Evolutionary conservation across 768 basidiomycete genomes (phyloP).

Genomic region (Lentinula raphanica): DNA sequence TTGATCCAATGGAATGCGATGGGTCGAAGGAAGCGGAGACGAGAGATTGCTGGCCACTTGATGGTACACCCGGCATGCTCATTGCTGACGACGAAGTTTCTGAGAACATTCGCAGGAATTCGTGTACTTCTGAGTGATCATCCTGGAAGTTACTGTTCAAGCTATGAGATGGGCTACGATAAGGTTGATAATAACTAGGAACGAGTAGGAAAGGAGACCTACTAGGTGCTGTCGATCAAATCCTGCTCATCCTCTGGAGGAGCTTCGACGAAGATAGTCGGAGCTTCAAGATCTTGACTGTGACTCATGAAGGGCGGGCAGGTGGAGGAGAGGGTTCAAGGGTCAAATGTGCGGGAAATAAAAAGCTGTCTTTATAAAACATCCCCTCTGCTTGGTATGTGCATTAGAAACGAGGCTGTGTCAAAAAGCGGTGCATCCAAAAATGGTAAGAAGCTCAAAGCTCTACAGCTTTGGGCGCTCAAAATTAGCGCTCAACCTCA

Average conservation of each 20-base stretch:
- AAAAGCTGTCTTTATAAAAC: not conserved
- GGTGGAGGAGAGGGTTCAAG: not conserved
- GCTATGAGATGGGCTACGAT: constrained; percentile 3
- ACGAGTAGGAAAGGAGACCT: not conserved
- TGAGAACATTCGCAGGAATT: not conserved
- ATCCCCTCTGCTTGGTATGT: not conserved
- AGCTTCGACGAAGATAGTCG: constrained; percentile 4
- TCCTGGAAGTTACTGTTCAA: not conserved
- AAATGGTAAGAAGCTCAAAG: not conserved
- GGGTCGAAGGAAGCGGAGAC: not conserved
- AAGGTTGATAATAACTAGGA: not conserved
- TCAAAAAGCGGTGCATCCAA: not conserved
- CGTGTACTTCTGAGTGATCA: not conserved
- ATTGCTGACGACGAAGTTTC: not conserved
- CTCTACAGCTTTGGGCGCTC: not conserved
- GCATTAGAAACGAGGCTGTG: not conserved
- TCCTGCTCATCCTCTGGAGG: constrained; percentile 7
- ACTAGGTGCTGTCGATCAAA: constrained; percentile 4
- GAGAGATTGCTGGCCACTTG: not conserved
- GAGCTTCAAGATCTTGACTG: constrained; percentile 4
- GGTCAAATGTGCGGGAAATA: not conserved
- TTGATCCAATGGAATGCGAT: not conserved
- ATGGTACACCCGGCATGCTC: not conserved
- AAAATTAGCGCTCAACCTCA: not conserved
- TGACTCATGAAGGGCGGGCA: not conserved